Evolutionary conservation across 2,329 filamentous ascomycete genomes (phyloP).

Genomic region (Helminthosporium solani): DNA sequence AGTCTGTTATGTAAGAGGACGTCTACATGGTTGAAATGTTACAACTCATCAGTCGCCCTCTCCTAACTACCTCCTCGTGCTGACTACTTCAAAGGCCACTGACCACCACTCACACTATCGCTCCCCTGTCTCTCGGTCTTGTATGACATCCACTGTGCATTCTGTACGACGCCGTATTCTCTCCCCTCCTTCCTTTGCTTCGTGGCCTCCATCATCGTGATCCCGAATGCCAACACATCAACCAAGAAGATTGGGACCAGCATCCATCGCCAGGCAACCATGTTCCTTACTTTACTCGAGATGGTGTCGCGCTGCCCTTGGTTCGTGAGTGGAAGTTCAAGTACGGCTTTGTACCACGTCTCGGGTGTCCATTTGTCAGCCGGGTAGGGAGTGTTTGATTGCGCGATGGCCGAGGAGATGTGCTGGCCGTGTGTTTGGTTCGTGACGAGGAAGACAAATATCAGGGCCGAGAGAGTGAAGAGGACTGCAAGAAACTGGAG

Average conservation of each 20-base stretch:
- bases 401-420: slow-evolving; percentile 23
- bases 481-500: slow-evolving; percentile 30
- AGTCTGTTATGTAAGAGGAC: background rate
- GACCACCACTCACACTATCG: too few relatives aligned
- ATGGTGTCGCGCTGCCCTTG: slow-evolving; percentile 18
- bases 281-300: slow-evolving; percentile 21
- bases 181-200: slow-evolving; percentile 20
- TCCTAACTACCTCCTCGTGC: background rate
- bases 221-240: slow-evolving; percentile 21
- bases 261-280: slow-evolving; percentile 39
- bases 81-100: background rate
- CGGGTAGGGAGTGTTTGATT: slow-evolving; percentile 23
- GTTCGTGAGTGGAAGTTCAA: slow-evolving; percentile 29
- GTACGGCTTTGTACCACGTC: slow-evolving; percentile 35
- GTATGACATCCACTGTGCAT: slow-evolving; percentile 7
- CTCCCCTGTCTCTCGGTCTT: slow-evolving; percentile 3
- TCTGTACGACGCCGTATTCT: slow-evolving; percentile 8
- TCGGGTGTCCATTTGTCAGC: slow-evolving; percentile 34
- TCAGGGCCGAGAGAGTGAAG: slow-evolving; percentile 33
- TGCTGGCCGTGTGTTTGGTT: slow-evolving; percentile 29
- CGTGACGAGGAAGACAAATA: slow-evolving; percentile 34
- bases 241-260: slow-evolving; percentile 30
- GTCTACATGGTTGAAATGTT: too few relatives aligned
- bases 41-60: too few relatives aligned
- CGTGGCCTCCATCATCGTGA: slow-evolving; percentile 19